These are phyloP conservation scores for Suillus fuscotomentosus DNA, from an alignment of 768 basidiomycete genomes.

Conservation along the genomic window DNA sequence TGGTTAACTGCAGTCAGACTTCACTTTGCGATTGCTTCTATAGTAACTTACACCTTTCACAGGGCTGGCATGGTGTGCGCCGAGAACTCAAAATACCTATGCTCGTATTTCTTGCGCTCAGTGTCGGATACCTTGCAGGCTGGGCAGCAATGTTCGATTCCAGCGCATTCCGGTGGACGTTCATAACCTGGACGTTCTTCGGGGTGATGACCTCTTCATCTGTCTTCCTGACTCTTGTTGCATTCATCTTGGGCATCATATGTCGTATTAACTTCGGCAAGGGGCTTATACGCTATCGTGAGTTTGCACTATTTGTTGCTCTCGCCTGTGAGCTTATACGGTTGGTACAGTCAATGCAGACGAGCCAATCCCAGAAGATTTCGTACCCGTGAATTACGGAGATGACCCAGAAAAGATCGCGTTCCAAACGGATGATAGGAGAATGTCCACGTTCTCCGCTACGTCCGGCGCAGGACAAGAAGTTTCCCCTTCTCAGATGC, in stretches of 20 bases:
- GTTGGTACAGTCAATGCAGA: constrained; percentile 49
- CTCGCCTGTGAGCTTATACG: constrained; percentile 4
- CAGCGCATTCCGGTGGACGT: constrained; percentile 73
- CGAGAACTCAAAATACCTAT: constrained; percentile 59
- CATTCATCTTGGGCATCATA: constrained; percentile 60
- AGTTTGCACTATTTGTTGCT: constrained; percentile 25
- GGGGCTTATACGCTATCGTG: constrained; percentile 66
- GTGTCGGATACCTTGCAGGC: constrained; percentile 59
- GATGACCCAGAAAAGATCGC: constrained; percentile 54
- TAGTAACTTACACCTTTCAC: neutral
- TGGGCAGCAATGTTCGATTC: constrained; percentile 77
- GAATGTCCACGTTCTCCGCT: constrained; percentile 54
- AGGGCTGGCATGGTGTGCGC: constrained; percentile 80
- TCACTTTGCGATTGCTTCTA: constrained; percentile 3
- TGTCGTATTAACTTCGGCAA: constrained; percentile 79
- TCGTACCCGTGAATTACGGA: constrained; percentile 26
- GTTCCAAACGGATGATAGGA: constrained; percentile 55
- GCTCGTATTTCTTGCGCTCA: constrained; percentile 61
- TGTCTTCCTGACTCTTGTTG: constrained; percentile 51
- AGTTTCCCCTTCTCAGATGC: constrained; percentile 38
- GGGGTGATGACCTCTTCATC: constrained; percentile 58
- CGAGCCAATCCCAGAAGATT: constrained; percentile 46
- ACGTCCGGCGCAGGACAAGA: constrained; percentile 33
- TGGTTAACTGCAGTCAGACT: constrained; percentile 60
- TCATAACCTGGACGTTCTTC: constrained; percentile 74